Evolutionary conservation across 108 stramenopile genomes (phyloP).

Genomic region (Nitzschia sp.): DNA sequence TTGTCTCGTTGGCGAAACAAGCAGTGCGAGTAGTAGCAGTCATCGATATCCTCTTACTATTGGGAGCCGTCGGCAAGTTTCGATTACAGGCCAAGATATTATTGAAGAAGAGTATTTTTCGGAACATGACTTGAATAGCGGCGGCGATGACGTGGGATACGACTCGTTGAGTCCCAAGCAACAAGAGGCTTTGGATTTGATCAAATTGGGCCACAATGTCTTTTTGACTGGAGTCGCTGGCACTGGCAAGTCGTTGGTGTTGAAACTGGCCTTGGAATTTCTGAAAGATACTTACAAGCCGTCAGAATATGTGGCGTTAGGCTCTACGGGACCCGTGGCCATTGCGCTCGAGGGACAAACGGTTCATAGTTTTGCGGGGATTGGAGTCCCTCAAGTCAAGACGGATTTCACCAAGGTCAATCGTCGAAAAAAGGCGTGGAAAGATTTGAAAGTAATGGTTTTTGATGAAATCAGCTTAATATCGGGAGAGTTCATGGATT

Average conservation of each 20-base stretch:
- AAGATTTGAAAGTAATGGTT: constrained; percentile 58
- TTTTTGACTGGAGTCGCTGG: constrained; percentile 72
- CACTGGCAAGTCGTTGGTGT: constrained; percentile 63
- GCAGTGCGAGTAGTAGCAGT: too few species aligned
- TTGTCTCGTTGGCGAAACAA: too few species aligned
- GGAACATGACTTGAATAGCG: neutral
- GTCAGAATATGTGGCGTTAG: constrained; percentile 49
- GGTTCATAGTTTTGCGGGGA: constrained; percentile 78
- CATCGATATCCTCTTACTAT: too few species aligned
- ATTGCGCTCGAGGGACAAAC: constrained; percentile 74
- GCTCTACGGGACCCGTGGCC: constrained; percentile 76
- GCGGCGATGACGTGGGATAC: neutral
- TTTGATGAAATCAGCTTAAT: constrained; percentile 88
- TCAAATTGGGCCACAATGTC: constrained; percentile 34
- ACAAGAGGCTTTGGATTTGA: constrained; percentile 40
- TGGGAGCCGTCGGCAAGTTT: neutral
- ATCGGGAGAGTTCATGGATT: constrained; percentile 78
- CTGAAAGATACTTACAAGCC: constrained; percentile 21
- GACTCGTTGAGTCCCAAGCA: constrained; percentile 32
- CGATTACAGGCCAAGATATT: constrained; percentile 1
- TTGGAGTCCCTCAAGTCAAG: constrained; percentile 38
- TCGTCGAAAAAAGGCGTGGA: constrained; percentile 51
- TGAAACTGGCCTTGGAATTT: constrained; percentile 42
- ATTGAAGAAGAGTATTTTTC: neutral
- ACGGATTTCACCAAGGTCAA: constrained; percentile 41